Base-by-base conservation (phyloP, 176 grass and related monocot genomes). In the Ampelocalamus luodianensis region DNA sequence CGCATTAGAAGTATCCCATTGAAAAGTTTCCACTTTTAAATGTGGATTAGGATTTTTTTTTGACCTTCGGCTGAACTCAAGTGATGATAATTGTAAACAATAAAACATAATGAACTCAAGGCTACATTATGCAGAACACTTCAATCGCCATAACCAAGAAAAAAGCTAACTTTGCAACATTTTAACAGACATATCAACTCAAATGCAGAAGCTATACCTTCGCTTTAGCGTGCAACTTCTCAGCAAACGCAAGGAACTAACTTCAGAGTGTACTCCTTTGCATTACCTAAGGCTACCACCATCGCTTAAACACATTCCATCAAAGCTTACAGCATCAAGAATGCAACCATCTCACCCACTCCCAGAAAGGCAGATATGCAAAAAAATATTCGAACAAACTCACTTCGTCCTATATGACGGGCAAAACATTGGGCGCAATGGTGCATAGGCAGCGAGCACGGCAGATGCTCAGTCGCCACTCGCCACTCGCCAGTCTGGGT, bases 381-480 rank as follows among this genome's bases (percentile, higher is more conserved):
- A 63, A 29, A 29, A 61, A 44, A 10, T 17, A 88, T 18, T 50
- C 4, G 51, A 36, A 62, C 27, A 70, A 87, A n/a, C 58, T 67
- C 71, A 98, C 96, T 93, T 95, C 93, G 39, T 98, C 96, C 0
- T 93, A 95, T 93, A 98, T 98, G 80, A 98, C 95, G 8, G 96
- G 89, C 0, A 87, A 89, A 11, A 87, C 86, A 71, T 95, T 85
- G 14, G 91, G 93, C 37, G 37, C 37, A 38, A 38, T 38, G 37
- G 37, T 2, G 2, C 37, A 38, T 38, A 38, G 37, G 37, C 37
- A 38, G 37, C 37, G 37, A 38, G 37, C 37, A 38, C 2, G 37
- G 37, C 37, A 3, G 37, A 38, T 38, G 37, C 37, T 38, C 37
- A 38, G 37, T 38, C 37, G 37, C 0, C 37, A 38, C 2, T 38